Percentiles rank a stretch among this genome's conserved stretches.
Conservation (phyloP, 805 yeast species). For the Lipomyces yamanashiensis region DNA sequence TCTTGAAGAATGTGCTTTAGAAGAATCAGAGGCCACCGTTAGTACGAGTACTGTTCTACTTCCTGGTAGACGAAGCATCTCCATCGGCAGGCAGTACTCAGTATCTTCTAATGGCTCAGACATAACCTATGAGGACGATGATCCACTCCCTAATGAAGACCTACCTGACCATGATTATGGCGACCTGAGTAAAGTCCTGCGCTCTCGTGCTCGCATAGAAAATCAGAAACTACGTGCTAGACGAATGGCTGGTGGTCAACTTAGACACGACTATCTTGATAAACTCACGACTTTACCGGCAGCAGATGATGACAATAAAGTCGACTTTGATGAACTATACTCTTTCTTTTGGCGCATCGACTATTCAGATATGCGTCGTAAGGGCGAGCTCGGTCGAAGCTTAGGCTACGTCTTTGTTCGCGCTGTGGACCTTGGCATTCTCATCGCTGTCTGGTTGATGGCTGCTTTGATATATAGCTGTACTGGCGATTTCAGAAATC, state of each 20-base stretch:
- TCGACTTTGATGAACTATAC: conserved; percentile 5
- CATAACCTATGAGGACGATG: neutral
- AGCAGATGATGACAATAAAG: neutral
- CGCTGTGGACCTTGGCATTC: neutral
- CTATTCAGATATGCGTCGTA: conserved; percentile 7
- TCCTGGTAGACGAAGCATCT: neutral
- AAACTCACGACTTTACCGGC: conserved; percentile 4
- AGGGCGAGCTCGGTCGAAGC: neutral
- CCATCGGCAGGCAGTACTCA: neutral
- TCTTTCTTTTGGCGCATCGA: conserved; percentile 7
- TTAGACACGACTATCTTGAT: conserved; percentile 4
- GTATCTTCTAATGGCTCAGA: conserved; percentile 3
- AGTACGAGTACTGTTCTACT: neutral
- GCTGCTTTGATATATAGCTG: conserved; percentile 11
- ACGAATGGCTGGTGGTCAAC: neutral
- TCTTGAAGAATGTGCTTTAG: neutral
- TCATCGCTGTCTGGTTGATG: conserved; percentile 3
- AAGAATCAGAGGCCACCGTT: conserved; percentile 1
- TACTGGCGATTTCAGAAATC: neutral
- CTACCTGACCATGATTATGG: neutral
- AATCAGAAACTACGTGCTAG: conserved; percentile 3
- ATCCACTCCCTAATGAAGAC: neutral
- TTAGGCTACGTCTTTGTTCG: neutral
- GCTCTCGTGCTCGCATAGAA: conserved; percentile 7
- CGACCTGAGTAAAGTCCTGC: conserved; percentile 4